A percentile compares a stretch with the other conserved stretches of the same genome.
Evolutionary conservation across 83 land plant genomes (phyloP).

Genomic region (Picea abies): DNA sequence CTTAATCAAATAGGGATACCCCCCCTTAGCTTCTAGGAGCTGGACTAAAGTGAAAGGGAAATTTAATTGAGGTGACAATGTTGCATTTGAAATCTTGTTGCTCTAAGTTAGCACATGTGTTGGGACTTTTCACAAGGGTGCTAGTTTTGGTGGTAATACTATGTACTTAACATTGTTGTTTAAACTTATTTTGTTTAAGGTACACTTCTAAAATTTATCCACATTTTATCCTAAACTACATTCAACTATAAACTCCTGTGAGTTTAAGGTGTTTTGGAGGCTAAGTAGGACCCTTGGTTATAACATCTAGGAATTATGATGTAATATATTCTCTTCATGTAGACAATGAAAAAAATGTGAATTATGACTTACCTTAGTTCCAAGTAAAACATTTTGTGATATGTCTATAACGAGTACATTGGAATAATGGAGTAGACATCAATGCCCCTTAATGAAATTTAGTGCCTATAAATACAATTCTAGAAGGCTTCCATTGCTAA

Average conservation of each 20-base stretch:
- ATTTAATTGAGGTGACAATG: no score
- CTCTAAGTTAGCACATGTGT: no score
- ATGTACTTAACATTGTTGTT: background rate
- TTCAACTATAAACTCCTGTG: background rate
- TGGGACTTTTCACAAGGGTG: no score
- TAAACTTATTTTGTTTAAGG: background rate
- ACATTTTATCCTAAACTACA: background rate
- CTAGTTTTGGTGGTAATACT: no score
- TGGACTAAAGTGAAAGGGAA: no score
- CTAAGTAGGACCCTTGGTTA: background rate
- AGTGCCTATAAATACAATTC: background rate
- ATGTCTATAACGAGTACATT: background rate
- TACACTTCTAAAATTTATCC: background rate
- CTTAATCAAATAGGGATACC: no score
- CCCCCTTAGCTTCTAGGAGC: no score
- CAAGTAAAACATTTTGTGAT: background rate
- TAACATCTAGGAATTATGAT: no score
- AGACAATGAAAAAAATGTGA: background rate
- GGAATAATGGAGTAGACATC: background rate
- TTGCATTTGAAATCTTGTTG: no score
- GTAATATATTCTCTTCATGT: background rate
- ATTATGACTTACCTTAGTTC: background rate
- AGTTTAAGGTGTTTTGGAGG: slow-evolving; percentile 3
- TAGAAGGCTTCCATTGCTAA: background rate
- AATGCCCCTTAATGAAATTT: background rate